Conservation (phyloP, 2,329 filamentous ascomycete species). For the Macrophomina tecta region DNA sequence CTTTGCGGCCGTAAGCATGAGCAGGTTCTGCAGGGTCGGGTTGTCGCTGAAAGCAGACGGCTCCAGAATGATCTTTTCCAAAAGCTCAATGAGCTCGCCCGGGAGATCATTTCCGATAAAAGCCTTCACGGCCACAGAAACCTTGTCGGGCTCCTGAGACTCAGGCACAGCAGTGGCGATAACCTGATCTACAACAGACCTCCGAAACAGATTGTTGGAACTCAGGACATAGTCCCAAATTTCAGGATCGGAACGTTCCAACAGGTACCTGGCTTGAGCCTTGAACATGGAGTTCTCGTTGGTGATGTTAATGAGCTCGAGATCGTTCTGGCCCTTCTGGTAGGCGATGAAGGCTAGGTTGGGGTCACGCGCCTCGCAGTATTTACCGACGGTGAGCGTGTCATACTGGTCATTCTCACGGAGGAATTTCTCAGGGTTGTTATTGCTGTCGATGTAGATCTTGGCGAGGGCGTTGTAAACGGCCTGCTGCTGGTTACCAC, state of each 20-base stretch:
- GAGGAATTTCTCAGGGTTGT: conserved; percentile 95
- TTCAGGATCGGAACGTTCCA: conserved; percentile 87
- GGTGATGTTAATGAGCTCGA: conserved; percentile 96
- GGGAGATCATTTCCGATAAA: conserved; percentile 92
- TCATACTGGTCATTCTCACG: conserved; percentile 98
- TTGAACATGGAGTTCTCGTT: conserved; percentile 99
- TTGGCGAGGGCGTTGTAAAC: conserved; percentile 97
- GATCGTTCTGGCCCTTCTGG: conserved; percentile 93
- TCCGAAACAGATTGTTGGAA: conserved; percentile 92
- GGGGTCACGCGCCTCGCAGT: conserved; percentile 98
- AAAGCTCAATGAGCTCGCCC: conserved; percentile 90
- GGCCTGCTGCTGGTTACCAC: conserved; percentile 93
- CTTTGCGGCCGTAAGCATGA: conserved; percentile 96
- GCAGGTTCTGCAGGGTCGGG: conserved; percentile 90
- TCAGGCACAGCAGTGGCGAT: conserved; percentile 94
- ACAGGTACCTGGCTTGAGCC: conserved; percentile 91
- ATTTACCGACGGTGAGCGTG: conserved; percentile 89
- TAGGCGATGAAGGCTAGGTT: conserved; percentile 96
- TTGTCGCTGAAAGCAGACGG: conserved; percentile 99
- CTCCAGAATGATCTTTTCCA: conserved; percentile 99
- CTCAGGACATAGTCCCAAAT: conserved; percentile 95
- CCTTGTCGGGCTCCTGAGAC: conserved; percentile 90
- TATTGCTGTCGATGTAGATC: conserved; percentile 99
- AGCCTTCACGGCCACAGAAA: conserved; percentile 90
- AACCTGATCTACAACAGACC: conserved; percentile 94